Percentiles rank a stretch among this genome's conserved stretches.
These are phyloP conservation scores for Microbotryum silenes-acaulis DNA, from an alignment of 1,284 basidiomycete species.

Conservation along the genomic window DNA sequence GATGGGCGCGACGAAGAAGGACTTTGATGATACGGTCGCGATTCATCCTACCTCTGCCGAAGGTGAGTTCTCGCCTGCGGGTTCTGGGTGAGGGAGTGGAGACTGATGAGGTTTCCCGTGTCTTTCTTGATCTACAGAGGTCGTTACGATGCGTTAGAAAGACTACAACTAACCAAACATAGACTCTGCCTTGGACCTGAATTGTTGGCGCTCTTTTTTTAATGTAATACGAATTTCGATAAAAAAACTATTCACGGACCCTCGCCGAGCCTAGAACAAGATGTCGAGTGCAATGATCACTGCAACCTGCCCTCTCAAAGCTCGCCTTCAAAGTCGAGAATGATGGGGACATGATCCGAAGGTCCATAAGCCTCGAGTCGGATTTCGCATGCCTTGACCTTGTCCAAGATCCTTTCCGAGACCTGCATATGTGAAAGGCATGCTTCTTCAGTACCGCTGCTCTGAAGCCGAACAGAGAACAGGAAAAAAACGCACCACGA, in stretches of 20 bases:
- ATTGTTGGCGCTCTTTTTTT: too few species aligned
- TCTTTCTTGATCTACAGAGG: conserved; percentile 7
- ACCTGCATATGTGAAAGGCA: conserved; percentile 4
- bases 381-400: conserved; percentile 34
- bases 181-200: too few species aligned
- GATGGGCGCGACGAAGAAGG: conserved; percentile 80
- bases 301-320: conserved; percentile 9
- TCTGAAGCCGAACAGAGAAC: neutral
- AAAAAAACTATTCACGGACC: too few species aligned
- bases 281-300: too few species aligned
- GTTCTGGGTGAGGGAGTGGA: too few species aligned
- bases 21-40: conserved; percentile 81
- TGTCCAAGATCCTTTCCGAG: conserved; percentile 27
- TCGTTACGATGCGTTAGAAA: conserved; percentile 21
- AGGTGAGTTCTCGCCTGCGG: neutral
- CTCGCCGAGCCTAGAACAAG: too few species aligned
- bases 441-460: neutral
- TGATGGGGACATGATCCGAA: conserved; percentile 31
- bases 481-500: conserved; percentile 46
- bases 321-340: conserved; percentile 33
- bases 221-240: too few species aligned
- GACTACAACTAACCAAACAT: neutral
- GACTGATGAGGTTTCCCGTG: too few species aligned
- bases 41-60: conserved; percentile 58
- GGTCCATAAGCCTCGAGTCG: conserved; percentile 28